Percentiles rank a stretch among this genome's conserved stretches.
Evolutionary conservation across 257 asterid species (phyloP).

Genomic region (Parsonsia alboflavescens): DNA sequence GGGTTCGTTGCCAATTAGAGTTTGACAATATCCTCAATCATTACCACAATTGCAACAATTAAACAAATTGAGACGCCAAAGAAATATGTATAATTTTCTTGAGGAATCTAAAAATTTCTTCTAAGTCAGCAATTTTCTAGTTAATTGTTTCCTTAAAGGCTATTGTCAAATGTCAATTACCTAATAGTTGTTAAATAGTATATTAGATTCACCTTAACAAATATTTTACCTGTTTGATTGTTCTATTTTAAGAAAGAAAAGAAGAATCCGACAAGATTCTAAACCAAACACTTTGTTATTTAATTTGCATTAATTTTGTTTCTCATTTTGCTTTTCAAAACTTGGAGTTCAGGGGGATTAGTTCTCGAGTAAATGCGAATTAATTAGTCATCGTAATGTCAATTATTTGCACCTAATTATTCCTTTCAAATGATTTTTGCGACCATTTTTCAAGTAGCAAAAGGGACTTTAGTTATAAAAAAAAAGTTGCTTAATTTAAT

Average conservation of each 20-base stretch:
- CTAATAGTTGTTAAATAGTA: not conserved
- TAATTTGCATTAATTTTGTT: not conserved
- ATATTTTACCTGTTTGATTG: not conserved
- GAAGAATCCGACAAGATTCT: too few relatives aligned
- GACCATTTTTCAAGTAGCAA: too few relatives aligned
- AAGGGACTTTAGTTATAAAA: too few relatives aligned
- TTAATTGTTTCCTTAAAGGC: not conserved
- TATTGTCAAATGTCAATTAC: constrained; percentile 5
- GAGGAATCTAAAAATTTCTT: not conserved
- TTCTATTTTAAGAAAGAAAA: not conserved
- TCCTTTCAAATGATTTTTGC: too few relatives aligned
- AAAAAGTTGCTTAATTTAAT: too few relatives aligned
- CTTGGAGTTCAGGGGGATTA: not conserved
- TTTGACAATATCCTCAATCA: not conserved
- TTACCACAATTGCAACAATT: not conserved
- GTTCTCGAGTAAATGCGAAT: not conserved
- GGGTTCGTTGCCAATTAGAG: not conserved
- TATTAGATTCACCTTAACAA: not conserved
- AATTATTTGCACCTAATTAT: not conserved
- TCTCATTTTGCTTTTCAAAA: not conserved
- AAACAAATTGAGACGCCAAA: not conserved
- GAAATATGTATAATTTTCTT: not conserved
- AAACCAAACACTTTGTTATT: not conserved
- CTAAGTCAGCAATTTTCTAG: not conserved
- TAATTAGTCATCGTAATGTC: not conserved